Percentiles rank a stretch among this genome's conserved stretches.
These are phyloP conservation scores for Graphiopsis chlorocephala DNA, from an alignment of 2,329 filamentous ascomycete species.

Conservation along the genomic window DNA sequence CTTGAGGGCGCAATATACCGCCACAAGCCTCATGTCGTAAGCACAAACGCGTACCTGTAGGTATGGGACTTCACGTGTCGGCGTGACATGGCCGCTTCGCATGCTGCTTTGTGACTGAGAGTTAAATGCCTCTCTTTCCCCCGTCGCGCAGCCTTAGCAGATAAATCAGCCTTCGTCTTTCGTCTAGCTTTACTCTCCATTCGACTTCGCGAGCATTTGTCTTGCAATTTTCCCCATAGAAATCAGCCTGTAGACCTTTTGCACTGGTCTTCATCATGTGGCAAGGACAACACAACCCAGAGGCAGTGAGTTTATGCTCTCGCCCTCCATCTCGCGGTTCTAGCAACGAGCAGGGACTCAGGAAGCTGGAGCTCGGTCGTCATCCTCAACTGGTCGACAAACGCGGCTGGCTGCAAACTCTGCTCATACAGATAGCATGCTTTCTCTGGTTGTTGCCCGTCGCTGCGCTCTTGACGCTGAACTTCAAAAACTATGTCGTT, in stretches of 20 bases:
- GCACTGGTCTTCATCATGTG: neutral
- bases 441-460: slow-evolving; percentile 33
- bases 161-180: neutral
- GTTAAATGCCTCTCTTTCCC: neutral
- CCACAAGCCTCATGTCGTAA: neutral
- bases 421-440: slow-evolving; percentile 21
- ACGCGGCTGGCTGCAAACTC: slow-evolving; percentile 13
- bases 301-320: neutral
- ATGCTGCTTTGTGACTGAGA: neutral
- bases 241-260: neutral
- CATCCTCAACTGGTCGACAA: slow-evolving; percentile 8
- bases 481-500: slow-evolving; percentile 28
- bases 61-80: neutral
- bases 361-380: slow-evolving; percentile 14
- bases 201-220: too few relatives aligned
- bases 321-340: neutral
- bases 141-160: neutral
- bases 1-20: neutral
- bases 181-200: neutral
- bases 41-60: neutral
- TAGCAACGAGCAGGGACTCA: neutral
- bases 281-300: neutral
- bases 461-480: slow-evolving; percentile 27
- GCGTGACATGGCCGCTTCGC: neutral
- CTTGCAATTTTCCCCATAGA: too few relatives aligned